Evolutionary conservation across 768 basidiomycete species (phyloP).

Genomic region (Hericium rajendrae): DNA sequence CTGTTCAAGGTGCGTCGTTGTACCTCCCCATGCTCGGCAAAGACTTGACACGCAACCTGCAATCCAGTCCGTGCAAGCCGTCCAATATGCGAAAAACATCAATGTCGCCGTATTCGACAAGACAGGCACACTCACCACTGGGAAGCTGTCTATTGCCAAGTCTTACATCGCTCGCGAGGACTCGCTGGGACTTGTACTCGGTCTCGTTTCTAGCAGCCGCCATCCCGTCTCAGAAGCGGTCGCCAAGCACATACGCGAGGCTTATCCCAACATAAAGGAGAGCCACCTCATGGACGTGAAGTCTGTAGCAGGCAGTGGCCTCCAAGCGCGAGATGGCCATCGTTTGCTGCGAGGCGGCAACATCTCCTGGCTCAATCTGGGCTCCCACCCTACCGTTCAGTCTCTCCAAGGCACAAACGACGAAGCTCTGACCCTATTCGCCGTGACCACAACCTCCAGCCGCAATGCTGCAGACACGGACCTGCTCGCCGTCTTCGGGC

Average conservation of each 20-base stretch:
- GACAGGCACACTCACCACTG: constrained; percentile 47
- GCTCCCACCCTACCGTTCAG: constrained; percentile 17
- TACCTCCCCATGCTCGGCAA: not conserved
- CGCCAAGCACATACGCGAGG: constrained; percentile 19
- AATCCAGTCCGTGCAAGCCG: constrained; percentile 4
- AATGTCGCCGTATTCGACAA: constrained; percentile 47
- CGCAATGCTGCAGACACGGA: constrained; percentile 7
- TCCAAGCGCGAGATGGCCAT: constrained; percentile 25
- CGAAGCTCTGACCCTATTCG: constrained; percentile 36
- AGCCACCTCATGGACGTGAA: constrained; percentile 14
- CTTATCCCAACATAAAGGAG: not conserved
- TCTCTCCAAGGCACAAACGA: constrained; percentile 23
- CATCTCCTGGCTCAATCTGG: constrained; percentile 22
- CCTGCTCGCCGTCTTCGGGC: constrained; percentile 27
- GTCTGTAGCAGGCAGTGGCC: constrained; percentile 27
- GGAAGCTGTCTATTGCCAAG: constrained; percentile 30
- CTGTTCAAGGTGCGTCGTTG: constrained; percentile 20
- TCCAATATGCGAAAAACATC: constrained; percentile 21
- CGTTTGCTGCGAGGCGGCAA: constrained; percentile 28
- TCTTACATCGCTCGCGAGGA: constrained; percentile 20
- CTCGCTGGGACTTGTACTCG: constrained; percentile 17
- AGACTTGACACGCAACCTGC: not conserved
- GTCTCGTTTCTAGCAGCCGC: constrained; percentile 24
- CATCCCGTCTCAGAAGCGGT: constrained; percentile 30
- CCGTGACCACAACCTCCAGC: constrained; percentile 20